phyloP scores from a whole-genome alignment of 2,329 filamentous ascomycete genomes.

The Gnomoniopsis smithogilvyi region DNA sequence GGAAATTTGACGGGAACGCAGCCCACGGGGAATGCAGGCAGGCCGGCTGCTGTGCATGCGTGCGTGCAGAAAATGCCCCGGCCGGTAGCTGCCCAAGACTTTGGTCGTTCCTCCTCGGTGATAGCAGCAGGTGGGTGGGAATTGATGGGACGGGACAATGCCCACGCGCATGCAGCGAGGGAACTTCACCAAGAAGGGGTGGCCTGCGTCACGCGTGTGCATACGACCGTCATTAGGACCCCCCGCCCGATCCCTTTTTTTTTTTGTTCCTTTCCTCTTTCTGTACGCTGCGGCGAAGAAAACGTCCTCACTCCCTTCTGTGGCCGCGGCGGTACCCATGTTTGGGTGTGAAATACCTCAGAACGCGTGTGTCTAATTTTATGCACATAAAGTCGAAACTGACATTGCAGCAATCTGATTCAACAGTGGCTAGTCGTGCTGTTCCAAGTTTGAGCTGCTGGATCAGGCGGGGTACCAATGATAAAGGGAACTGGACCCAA shows the following conservation, averaged over 20 bases:
- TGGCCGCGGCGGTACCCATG: neutral
- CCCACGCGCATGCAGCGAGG: too few species aligned
- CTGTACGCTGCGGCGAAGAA: too few species aligned
- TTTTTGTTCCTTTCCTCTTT: too few species aligned
- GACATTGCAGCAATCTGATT: neutral
- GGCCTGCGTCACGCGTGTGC: too few species aligned
- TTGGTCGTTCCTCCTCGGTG: neutral
- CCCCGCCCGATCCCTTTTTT: too few species aligned
- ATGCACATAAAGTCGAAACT: neutral
- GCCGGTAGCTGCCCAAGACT: slow-evolving; percentile 8
- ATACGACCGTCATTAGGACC: too few species aligned
- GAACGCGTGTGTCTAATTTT: slow-evolving; percentile 1
- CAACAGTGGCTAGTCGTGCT: neutral
- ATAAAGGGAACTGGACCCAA: neutral
- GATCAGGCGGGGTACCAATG: neutral
- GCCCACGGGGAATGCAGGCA: slow-evolving; percentile 10
- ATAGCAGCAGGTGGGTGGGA: neutral
- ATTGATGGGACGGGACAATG: neutral
- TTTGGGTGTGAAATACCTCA: neutral
- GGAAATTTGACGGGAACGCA: slow-evolving; percentile 10
- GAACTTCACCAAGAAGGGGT: too few species aligned
- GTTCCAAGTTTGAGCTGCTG: neutral
- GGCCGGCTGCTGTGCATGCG: slow-evolving; percentile 13
- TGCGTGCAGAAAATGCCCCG: slow-evolving; percentile 8
- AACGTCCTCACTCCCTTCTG: neutral